phyloP scores from a whole-genome alignment of 2,329 filamentous ascomycete genomes.

The Aspergillus novoparasiticus region DNA sequence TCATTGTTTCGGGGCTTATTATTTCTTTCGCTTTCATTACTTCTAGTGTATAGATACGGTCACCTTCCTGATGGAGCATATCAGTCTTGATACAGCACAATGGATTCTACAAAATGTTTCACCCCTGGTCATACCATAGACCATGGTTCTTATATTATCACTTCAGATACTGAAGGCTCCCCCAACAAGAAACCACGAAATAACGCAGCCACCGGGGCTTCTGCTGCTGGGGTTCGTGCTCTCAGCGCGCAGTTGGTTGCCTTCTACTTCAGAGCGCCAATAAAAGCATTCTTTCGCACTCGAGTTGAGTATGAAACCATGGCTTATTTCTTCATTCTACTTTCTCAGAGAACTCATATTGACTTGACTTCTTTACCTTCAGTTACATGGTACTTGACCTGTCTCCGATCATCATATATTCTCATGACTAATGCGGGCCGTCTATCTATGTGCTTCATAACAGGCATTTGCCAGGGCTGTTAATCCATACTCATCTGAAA shows the following conservation, averaged over 20 bases:
- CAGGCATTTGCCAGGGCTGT: conserved; percentile 66
- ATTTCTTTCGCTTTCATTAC: background rate
- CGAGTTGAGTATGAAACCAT: conserved; percentile 73
- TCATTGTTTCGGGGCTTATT: background rate
- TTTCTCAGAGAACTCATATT: conserved; percentile 14
- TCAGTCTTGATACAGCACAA: conserved; percentile 7
- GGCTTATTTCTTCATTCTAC: background rate
- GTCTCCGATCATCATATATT: background rate
- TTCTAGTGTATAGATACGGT: background rate
- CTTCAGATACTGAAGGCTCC: conserved; percentile 23
- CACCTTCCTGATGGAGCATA: conserved; percentile 20
- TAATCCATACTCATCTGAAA: conserved; percentile 53
- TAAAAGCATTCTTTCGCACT: conserved; percentile 90
- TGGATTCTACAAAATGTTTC: conserved; percentile 15
- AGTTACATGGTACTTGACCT: conserved; percentile 54
- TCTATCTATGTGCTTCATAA: conserved; percentile 7
- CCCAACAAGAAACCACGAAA: conserved; percentile 52
- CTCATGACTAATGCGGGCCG: background rate
- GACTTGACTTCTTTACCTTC: conserved; percentile 15
- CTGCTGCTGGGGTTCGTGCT: conserved; percentile 80
- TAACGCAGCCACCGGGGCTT: conserved; percentile 71
- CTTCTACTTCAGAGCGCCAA: conserved; percentile 89
- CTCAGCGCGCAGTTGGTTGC: conserved; percentile 80
- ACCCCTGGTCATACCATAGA: conserved; percentile 16
- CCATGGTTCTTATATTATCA: conserved; percentile 15